Conservation (phyloP, 495 filamentous ascomycete genomes). For the Lophiotrema nucula region DNA sequence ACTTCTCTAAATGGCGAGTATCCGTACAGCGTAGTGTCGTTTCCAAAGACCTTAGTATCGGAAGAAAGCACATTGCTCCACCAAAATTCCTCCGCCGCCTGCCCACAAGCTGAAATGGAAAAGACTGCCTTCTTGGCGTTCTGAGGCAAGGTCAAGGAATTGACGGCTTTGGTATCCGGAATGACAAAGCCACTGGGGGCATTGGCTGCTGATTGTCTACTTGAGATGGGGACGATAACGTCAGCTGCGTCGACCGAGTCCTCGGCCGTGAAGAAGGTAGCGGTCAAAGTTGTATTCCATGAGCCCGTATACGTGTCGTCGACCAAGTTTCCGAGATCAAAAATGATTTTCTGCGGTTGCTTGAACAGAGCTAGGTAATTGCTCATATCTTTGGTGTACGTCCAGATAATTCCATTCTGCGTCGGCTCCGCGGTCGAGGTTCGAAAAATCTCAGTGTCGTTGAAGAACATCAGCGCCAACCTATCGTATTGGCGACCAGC, state of each 20-base stretch:
- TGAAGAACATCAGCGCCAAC: slow-evolving; percentile 75
- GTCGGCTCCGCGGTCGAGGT: slow-evolving; percentile 88
- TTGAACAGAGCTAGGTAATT: slow-evolving; percentile 68
- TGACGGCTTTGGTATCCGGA: slow-evolving; percentile 63
- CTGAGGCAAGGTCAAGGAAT: slow-evolving; percentile 57
- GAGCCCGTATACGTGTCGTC: slow-evolving; percentile 72
- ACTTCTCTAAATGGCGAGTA: slow-evolving; percentile 80
- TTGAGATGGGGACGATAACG: slow-evolving; percentile 75
- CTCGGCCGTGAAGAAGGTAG: slow-evolving; percentile 64
- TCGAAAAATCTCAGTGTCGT: slow-evolving; percentile 77
- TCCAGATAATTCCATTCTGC: slow-evolving; percentile 65
- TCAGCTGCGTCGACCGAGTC: slow-evolving; percentile 55
- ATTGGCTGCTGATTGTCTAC: slow-evolving; percentile 51
- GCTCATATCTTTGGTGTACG: slow-evolving; percentile 83
- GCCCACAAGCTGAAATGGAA: slow-evolving; percentile 74
- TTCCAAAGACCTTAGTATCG: slow-evolving; percentile 61
- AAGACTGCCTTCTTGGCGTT: slow-evolving; percentile 70
- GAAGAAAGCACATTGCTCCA: slow-evolving; percentile 75
- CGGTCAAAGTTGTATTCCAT: slow-evolving; percentile 81
- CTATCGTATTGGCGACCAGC: slow-evolving; percentile 75
- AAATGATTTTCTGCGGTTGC: slow-evolving; percentile 69
- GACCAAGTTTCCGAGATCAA: slow-evolving; percentile 78
- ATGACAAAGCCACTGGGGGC: slow-evolving; percentile 66
- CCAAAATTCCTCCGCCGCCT: slow-evolving; percentile 84
- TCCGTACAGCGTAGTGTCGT: slow-evolving; percentile 59